Percentiles rank a stretch among this genome's conserved stretches.
These are phyloP conservation scores for Nyssa sinensis DNA, from an alignment of 148 eudicot species.

Conservation along the genomic window DNA sequence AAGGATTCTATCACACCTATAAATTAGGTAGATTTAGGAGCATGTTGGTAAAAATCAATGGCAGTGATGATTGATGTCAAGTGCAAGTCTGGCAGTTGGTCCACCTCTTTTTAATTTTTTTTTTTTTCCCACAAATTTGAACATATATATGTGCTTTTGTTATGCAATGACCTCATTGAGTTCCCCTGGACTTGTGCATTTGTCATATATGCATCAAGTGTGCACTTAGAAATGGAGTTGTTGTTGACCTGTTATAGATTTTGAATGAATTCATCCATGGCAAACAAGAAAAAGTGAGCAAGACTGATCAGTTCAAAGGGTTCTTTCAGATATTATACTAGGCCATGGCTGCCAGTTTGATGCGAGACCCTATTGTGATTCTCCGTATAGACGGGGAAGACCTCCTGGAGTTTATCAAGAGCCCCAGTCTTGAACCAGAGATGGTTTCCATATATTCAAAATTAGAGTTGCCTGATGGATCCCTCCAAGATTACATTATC, in stretches of 20 bases:
- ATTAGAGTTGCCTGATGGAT: conserved; percentile 41
- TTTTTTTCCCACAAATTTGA: no score
- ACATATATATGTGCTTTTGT: neutral
- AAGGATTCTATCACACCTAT: neutral
- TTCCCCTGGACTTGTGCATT: neutral
- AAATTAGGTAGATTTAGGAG: conserved; percentile 3
- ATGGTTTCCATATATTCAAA: conserved; percentile 52
- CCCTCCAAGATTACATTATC: conserved; percentile 42
- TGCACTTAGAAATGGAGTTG: neutral
- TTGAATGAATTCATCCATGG: conserved; percentile 81
- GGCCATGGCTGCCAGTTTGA: conserved; percentile 95
- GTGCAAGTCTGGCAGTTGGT: neutral
- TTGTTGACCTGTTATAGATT: conserved; percentile 32
- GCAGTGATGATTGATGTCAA: no score
- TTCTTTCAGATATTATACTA: conserved; percentile 74
- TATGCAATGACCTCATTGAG: neutral
- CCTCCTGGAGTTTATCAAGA: conserved; percentile 57
- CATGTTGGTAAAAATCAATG: no score
- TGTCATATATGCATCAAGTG: neutral
- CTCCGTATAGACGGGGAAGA: conserved; percentile 91
- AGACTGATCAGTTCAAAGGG: conserved; percentile 76
- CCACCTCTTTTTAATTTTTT: neutral
- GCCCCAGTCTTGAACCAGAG: conserved; percentile 58
- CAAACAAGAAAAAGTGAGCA: conserved; percentile 73
- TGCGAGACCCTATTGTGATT: conserved; percentile 84